phyloP scores from a whole-genome alignment of 164 flowering plant genomes.

The Tetrastigma voinierianum region DNA sequence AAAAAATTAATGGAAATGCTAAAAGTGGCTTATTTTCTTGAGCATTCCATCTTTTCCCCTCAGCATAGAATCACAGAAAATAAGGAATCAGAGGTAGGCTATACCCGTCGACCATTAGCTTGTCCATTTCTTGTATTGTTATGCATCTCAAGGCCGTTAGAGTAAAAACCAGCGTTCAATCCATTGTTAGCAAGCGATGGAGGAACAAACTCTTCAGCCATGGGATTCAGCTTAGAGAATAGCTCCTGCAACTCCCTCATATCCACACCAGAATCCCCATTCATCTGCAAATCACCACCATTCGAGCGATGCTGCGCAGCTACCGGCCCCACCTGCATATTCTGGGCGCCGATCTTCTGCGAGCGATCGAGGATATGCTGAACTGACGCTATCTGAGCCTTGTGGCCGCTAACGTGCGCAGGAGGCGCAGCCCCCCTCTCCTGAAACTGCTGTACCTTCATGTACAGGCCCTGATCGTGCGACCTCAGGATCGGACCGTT shows the following conservation, averaged over 20 bases:
- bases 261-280: slow-evolving; percentile 42
- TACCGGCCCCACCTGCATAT: background rate
- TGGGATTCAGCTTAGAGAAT: slow-evolving; percentile 82
- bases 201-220: slow-evolving; percentile 92
- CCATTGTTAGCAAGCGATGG: slow-evolving; percentile 45
- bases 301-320: slow-evolving; percentile 9
- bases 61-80: background rate
- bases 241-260: slow-evolving; percentile 84
- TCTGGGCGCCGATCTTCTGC: slow-evolving; percentile 10
- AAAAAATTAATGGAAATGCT: too few relatives aligned
- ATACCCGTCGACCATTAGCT: slow-evolving; percentile 22
- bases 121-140: slow-evolving; percentile 27
- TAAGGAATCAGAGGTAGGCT: background rate
- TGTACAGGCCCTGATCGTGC: slow-evolving; percentile 24
- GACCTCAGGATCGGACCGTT: slow-evolving; percentile 6
- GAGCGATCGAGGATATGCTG: slow-evolving; percentile 4
- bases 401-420: slow-evolving; percentile 13
- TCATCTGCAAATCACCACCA: slow-evolving; percentile 24
- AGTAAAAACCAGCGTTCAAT: slow-evolving; percentile 22
- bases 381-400: slow-evolving; percentile 2
- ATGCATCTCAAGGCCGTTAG: slow-evolving; percentile 24
- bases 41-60: background rate
- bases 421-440: background rate
- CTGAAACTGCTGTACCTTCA: slow-evolving; percentile 20
- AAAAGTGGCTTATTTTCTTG: background rate